Evolutionary conservation across 31 red algal species (phyloP).

Genomic region (Asparagopsis taxiformis): DNA sequence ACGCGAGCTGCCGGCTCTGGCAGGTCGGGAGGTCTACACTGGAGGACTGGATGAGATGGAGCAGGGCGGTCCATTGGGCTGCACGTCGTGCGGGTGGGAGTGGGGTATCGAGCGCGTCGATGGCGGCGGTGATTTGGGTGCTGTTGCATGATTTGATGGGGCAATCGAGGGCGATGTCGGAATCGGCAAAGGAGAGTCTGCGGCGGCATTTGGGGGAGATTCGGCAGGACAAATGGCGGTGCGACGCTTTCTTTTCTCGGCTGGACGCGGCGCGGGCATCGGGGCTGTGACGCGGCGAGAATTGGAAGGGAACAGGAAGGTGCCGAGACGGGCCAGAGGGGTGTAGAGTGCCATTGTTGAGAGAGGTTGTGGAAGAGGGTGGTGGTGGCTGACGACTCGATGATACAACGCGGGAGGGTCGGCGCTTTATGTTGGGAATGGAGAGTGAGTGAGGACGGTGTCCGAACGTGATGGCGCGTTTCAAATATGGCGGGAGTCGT

Average conservation of each 20-base stretch:
- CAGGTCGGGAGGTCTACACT: too few species aligned
- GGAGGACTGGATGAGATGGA: too few species aligned
- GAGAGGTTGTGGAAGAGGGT: neutral
- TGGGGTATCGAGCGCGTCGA: too few species aligned
- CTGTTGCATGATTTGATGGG: too few species aligned
- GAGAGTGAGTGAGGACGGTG: neutral
- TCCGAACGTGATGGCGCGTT: too few species aligned
- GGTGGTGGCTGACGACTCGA: neutral
- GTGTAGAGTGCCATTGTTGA: neutral
- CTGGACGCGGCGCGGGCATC: constrained; percentile 1
- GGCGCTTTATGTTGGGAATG: neutral
- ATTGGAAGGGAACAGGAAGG: constrained; percentile 14
- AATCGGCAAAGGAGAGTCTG: constrained; percentile 3
- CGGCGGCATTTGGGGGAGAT: constrained; percentile 5
- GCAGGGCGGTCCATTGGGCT: too few species aligned
- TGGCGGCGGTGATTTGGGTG: too few species aligned
- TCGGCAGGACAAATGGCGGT: constrained; percentile 1
- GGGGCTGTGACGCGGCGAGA: constrained; percentile 5
- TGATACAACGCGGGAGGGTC: neutral
- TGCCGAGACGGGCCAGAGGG: constrained; percentile 19
- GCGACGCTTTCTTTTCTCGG: constrained; percentile 4
- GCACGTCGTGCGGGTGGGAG: too few species aligned
- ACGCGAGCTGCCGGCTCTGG: too few species aligned
- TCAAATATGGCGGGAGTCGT: too few species aligned
- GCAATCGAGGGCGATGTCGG: neutral